Base-by-base conservation (phyloP, 2,329 filamentous ascomycete genomes). In the Penicillium sp. region DNA sequence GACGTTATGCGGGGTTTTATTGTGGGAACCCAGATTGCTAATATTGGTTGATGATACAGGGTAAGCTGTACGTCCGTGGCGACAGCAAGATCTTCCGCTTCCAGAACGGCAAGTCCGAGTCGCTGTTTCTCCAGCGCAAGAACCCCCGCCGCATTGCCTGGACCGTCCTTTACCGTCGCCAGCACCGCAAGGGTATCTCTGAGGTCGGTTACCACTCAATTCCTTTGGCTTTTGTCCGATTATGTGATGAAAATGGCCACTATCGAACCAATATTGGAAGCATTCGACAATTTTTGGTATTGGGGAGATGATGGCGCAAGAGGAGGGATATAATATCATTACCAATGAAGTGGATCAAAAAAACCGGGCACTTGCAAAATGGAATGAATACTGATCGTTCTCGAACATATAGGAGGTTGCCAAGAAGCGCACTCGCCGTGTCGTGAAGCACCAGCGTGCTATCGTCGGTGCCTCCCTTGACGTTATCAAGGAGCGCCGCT, bases 31-130 rank as follows among this genome's bases (percentile, higher is more conserved):
- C 45, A 21, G 29, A 52, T 59, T 57, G 66, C 70, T 70, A 68
- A 73, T 64, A 59, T 66, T 62, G 64, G 64, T 62, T 70, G 71
- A 67, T 59, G 56, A 65, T 75, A 77, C 79, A 98, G 95, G 95
- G 95, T 86, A 98, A 98, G 87, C 90, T 99, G 85, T 99, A 93
- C 86, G 85, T 99, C 87, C 92, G 95, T 82, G 93, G 93, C 79
- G 95, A 99, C 87, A 96, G 90, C 92, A 99, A 98, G 87, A 88
- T 98, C 86, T 99, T 99, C 90, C 93, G 95, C 79, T 99, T 99
- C 90, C 92, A 96, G 84, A 97, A 96, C 84, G 92, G 95, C 86
- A 99, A 99, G 86, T 93, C 91, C 83, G 95, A 99, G 85, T 96
- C 92, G 71, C 91, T 99, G 71, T 99, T 99, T 89, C 91, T 98